Base-by-base conservation (phyloP, 306 rosid genomes). In the Myrica gale region DNA sequence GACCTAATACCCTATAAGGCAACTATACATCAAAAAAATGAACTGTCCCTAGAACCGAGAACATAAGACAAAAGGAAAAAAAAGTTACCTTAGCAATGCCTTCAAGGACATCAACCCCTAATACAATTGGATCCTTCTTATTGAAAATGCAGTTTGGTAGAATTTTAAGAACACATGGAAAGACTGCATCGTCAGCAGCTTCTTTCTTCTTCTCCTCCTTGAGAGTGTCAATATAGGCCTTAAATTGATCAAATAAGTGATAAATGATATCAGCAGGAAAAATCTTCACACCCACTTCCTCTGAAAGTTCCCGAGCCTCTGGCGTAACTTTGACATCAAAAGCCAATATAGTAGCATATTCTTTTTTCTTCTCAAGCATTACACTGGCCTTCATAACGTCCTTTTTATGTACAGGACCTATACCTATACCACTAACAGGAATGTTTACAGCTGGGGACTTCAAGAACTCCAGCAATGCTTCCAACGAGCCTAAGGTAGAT, bases 371-470 rank as follows among this genome's bases (percentile, higher is more conserved):
- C 86, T 89, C 97, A 74, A 95, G 97, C 99, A 95, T 92, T 56
- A 90, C 99, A 65, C 96, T 85, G 79, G 97, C 97, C 88, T 95
- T 95, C 99, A 90, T 95, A 73, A 95, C 88, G 78, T 95, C 99
- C 82, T 92, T 95, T 81, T 92, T 95, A 67, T 95, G 99, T 13
- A 95, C 99, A 15, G 99, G 99, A 70, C 97, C 99, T 67, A 95
- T 95, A 80, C 86, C 91, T 76, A 95, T 89, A 67, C 93, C 91
- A 83, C 99, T 90, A 71, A 95, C 99, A 71, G 99, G 99, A 82
- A 95, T 95, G 52, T 71, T 95, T 78, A 95, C 97, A 26, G 77
- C 97, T 4, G 96, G 96, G 12, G 93, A 86, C 83, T 95, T 95
- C 86, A 95, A 77, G 83, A 92, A 95, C 87, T 95, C 99, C 71